Base-by-base conservation (phyloP, 192 early-diverging fungal species). In the Lobosporangium transversale region DNA sequence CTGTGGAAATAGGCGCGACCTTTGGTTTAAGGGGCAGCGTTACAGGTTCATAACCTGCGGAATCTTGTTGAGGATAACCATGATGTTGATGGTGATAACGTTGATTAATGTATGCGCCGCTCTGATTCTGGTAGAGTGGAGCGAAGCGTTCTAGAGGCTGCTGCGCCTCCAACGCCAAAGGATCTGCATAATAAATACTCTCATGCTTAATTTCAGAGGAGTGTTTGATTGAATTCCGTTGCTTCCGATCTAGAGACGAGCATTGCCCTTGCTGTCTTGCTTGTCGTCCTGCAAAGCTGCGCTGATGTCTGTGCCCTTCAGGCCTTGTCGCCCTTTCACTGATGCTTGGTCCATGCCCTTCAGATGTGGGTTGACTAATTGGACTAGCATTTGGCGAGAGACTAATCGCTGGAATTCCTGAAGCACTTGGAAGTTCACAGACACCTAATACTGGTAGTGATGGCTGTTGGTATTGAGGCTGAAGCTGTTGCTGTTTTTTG, bases 291-390 rank as follows among this genome's bases (percentile, higher is more conserved):
- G 36, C 60, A 52, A 71, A 29, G 31, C 54, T 63, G 30, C 69
- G 57, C 47, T 64, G 69, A n/a, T 61, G 69, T 18, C 69, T 32
- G 37, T 71, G 69, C 10, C 69, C 60, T 1, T 59, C 58, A 10
- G 59, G 54, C 6, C 69, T 61, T 4, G 27, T 45, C 7, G 15
- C n/a, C 20, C 59, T 48, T 21, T 65, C 53, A n/a, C 31, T 31
- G n/a, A 40, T n/a, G n/a, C n/a, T n/a, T n/a, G n/a, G n/a, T n/a
- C 37, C 37, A 40, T 40, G 37, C 37, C 14, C 65, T 27, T 56
- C 65, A 1, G 65, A 57, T 14, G 35, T 29, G n/a, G 45, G 53
- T 50, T 54, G 59, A 27, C 43, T 54, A 27, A 14, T 53, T 27
- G 8, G 20, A 47, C 32, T 21, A 49, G 63, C 17, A 14, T 66